Percentiles rank a stretch among this genome's conserved stretches.
phyloP scores from a whole-genome alignment of 306 rosid species.

The Quercus parvula region DNA sequence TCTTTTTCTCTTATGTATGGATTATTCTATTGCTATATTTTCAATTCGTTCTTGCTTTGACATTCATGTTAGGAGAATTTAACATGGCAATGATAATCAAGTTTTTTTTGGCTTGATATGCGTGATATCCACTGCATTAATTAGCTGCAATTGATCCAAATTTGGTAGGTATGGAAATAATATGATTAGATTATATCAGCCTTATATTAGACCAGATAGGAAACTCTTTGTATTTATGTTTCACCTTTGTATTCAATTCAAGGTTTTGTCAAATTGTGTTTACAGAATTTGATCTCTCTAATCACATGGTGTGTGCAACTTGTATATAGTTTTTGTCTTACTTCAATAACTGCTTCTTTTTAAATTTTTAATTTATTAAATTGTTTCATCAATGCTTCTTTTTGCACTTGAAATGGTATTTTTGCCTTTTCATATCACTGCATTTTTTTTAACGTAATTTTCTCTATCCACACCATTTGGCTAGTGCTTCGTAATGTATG shows the following conservation, averaged over 20 bases:
- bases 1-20: background rate
- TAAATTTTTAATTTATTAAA: background rate
- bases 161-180: background rate
- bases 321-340: background rate
- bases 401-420: background rate
- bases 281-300: background rate
- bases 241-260: background rate
- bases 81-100: background rate
- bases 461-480: constrained; percentile 11
- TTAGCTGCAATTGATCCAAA: background rate
- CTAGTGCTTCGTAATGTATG: background rate
- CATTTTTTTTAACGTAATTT: background rate
- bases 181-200: background rate
- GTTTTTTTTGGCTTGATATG: background rate
- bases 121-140: background rate
- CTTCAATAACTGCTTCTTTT: background rate
- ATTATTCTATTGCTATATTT: background rate
- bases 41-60: background rate
- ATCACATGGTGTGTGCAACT: background rate
- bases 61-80: background rate
- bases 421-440: background rate
- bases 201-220: background rate
- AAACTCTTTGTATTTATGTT: background rate
- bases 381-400: background rate
- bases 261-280: background rate